Evolutionary conservation across 2,329 filamentous ascomycete species (phyloP).

Genomic region (Lecanoromycetidae sp.): DNA sequence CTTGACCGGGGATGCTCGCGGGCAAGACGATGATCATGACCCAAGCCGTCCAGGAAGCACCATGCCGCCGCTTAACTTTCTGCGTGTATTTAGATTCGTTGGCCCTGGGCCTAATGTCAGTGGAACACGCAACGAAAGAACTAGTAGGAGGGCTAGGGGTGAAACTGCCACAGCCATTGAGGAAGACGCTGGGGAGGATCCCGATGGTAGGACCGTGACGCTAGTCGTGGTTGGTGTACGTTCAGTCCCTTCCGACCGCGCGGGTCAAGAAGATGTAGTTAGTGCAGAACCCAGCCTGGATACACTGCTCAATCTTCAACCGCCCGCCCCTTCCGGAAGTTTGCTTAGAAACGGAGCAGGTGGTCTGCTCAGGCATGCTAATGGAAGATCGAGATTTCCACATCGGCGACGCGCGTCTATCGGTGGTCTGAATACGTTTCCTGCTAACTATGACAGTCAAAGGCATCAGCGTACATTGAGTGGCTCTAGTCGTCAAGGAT

Average conservation of each 20-base stretch:
- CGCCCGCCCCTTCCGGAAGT: slow-evolving; percentile 32
- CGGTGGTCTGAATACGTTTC: slow-evolving; percentile 38
- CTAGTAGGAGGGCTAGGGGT: slow-evolving; percentile 17
- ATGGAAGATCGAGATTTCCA: slow-evolving; percentile 43
- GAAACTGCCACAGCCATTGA: slow-evolving; percentile 16
- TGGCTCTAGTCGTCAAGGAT: slow-evolving; percentile 5
- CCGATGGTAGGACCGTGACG: slow-evolving; percentile 49
- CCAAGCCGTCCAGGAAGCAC: slow-evolving; percentile 30
- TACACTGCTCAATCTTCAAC: slow-evolving; percentile 34
- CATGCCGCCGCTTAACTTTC: slow-evolving; percentile 51
- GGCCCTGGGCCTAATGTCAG: slow-evolving; percentile 19
- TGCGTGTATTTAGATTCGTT: slow-evolving; percentile 57
- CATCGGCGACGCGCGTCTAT: slow-evolving; percentile 43
- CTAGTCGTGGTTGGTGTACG: slow-evolving; percentile 59
- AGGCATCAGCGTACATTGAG: slow-evolving; percentile 32
- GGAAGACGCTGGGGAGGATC: slow-evolving; percentile 24
- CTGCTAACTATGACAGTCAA: slow-evolving; percentile 41
- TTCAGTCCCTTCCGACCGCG: slow-evolving; percentile 46
- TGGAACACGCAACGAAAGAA: slow-evolving; percentile 29
- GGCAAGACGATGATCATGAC: slow-evolving; percentile 27
- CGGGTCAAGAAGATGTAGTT: slow-evolving; percentile 35
- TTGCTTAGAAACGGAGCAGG: slow-evolving; percentile 35
- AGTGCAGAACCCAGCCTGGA: slow-evolving; percentile 33
- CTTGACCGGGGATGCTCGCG: slow-evolving; percentile 33
- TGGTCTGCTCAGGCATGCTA: slow-evolving; percentile 40